Base-by-base conservation (phyloP, 2,329 filamentous ascomycete species). In the Cladosporium sp. region DNA sequence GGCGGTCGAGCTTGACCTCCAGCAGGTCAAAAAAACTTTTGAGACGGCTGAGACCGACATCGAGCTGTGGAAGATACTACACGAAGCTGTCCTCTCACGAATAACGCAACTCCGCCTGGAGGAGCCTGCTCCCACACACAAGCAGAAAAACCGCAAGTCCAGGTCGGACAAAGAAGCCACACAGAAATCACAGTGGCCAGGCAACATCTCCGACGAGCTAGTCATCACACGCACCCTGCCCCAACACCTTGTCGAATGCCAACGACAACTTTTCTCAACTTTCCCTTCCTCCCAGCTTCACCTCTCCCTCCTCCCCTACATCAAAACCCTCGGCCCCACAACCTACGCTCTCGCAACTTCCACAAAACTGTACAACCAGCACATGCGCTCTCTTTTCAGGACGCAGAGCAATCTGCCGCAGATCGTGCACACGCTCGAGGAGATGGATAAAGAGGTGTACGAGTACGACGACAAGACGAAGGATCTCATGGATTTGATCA, bases 391-490 rank as follows among this genome's bases (percentile, higher is more conserved):
- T 15, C 65, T 66, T 3, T 34, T 55, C 30, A 44, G 30, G 5
- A 12, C 41, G 11, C 18, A 30, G 14, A 11, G 21, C 24, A 59
- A 66, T 24, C 5, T 66, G 11, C 51, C 36, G 1, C 26, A 59
- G 14, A 58, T 66, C n/a, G 12, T 66, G 14, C n/a, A n/a, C 26
- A 66, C 59, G 11, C 34, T 66, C 1, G 36, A 61, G 26, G 65
- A 66, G 8, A 66, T 66, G 65, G 51, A 66, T 38, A 51, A 66
- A 36, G 38, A 66, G 18, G 65, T 66, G 11, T 66, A 57, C 59
- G 59, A 63, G 12, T 62, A 58, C 14, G 51, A 62, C 44, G 41
- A 51, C 15, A 62, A 52, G 59, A 62, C 58, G 21, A 26, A 44
- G 10, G 32, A 41, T 30, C 28, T 60, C 5, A 6, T 60, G 18